Conservation (phyloP, 768 basidiomycete species). For the Sarcodon sp. region DNA sequence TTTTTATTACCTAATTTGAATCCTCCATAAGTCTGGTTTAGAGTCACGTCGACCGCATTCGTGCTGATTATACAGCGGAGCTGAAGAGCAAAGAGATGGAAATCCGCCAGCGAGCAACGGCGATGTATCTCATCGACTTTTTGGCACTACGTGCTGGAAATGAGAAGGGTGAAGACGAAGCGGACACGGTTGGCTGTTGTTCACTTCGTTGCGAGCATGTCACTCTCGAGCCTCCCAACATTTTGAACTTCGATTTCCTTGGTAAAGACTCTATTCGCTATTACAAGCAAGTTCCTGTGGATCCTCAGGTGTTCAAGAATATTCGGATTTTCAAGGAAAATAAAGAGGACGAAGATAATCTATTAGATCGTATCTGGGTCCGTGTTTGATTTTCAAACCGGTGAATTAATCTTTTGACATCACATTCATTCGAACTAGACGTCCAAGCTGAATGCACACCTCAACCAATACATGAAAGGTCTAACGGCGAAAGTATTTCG, state of each 20-base stretch:
- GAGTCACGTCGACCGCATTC: conserved; percentile 86
- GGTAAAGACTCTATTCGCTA: conserved; percentile 99
- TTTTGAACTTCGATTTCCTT: conserved; percentile 90
- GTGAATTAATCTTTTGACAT: conserved; percentile 1
- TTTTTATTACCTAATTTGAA: neutral
- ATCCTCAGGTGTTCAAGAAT: conserved; percentile 94
- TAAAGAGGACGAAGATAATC: conserved; percentile 74
- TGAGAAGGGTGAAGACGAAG: conserved; percentile 99
- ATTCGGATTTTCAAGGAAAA: conserved; percentile 93
- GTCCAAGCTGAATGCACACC: conserved; percentile 77
- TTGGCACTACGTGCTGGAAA: conserved; percentile 97
- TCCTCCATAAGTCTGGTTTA: conserved; percentile 18
- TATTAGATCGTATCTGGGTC: conserved; percentile 95
- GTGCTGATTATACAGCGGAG: conserved; percentile 76
- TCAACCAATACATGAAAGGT: conserved; percentile 91
- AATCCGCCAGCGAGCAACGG: conserved; percentile 93
- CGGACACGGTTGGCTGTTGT: conserved; percentile 98
- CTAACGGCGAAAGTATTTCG: conserved; percentile 99
- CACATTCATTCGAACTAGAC: conserved; percentile 37
- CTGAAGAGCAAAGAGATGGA: conserved; percentile 88
- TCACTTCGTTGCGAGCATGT: conserved; percentile 96
- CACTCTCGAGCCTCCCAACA: conserved; percentile 79
- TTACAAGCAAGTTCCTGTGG: conserved; percentile 84
- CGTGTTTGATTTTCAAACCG: conserved; percentile 18
- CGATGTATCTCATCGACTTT: conserved; percentile 97